Evolutionary conservation across 176 grass and related monocot species (phyloP), one percentile per base, ranked within the genome.

Genomic region (Carex littledalei): DNA sequence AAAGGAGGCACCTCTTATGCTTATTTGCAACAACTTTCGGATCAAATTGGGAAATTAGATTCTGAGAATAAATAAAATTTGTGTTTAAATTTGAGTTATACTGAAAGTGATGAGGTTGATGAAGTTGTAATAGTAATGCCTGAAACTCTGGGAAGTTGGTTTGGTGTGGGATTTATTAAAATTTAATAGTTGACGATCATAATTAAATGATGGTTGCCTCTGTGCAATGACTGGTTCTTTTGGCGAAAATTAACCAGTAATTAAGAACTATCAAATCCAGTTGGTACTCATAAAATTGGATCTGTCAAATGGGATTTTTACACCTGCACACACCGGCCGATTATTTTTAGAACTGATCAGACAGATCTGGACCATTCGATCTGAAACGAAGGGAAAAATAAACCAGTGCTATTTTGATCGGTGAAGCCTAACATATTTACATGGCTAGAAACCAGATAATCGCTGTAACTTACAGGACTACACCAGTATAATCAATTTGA

Each of bases 1-100:
- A 17, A 83, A 39, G 68, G 76, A 1, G 90, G 91, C 1, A 84
- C 86, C 24, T 96, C 91, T 1, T 10, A 85, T 60, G 17, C 64
- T 5, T 80, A 89, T 1, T 85, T 77, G 17, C 18, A 49, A 26
- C 32, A 9, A 9, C 6, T 21, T 91, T 14, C n/a, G 21, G 0
- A 26, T 53, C 29, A 29, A 29, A 29, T 29, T 29, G 29, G 29
- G 29, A 29, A 29, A 29, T 29, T 29, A 29, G 29, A 29, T 29
- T 29, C 1, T 29, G 29, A 29, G 29, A 29, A 29, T 29, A 29
- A 29, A 29, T 2, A 29, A 29, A 29, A 29, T 29, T 29, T 29
- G 1, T 29, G 29, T 29, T 29, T 29, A 29, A 29, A 29, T 29
- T 29, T 29, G 37, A 39, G 5, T 39, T 5, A 39, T 39, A 39